Evolutionary conservation across 805 yeast genomes (phyloP).

Genomic region (Starmerella ratchasimensis): DNA sequence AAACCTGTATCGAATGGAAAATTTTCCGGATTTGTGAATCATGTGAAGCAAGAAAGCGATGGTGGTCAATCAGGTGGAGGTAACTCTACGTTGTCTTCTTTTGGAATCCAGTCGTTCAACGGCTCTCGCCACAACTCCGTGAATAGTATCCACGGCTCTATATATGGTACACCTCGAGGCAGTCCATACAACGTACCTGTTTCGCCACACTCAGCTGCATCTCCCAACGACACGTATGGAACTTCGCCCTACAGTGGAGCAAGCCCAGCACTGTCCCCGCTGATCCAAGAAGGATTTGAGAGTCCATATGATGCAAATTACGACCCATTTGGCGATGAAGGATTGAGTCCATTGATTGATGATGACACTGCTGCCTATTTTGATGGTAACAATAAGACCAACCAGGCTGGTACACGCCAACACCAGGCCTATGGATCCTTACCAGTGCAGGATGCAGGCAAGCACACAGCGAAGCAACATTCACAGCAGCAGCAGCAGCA

Average conservation of each 20-base stretch:
- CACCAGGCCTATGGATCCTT: too few species aligned
- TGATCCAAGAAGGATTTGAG: neutral
- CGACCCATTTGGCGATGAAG: neutral
- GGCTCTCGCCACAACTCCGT: too few species aligned
- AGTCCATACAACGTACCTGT: neutral
- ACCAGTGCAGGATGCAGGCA: too few species aligned
- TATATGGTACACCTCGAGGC: conserved; percentile 2
- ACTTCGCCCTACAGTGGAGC: too few species aligned
- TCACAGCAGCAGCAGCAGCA: too few species aligned
- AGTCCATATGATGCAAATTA: conserved; percentile 6
- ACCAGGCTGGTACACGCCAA: too few species aligned
- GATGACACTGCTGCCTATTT: neutral
- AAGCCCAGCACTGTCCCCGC: conserved; percentile 7
- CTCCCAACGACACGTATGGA: neutral
- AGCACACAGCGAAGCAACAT: too few species aligned
- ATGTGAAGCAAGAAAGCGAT: neutral
- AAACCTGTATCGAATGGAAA: conserved; percentile 7
- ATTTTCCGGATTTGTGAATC: conserved; percentile 3
- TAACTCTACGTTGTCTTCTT: neutral
- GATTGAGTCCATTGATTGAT: conserved; percentile 6
- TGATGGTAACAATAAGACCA: neutral
- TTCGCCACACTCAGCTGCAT: neutral
- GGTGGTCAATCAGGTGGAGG: neutral
- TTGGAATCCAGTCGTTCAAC: too few species aligned
- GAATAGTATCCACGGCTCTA: neutral